Evolutionary conservation across 2,329 filamentous ascomycete species (phyloP), one percentile per base, ranked within the genome.

Genomic region (Thermoascus crustaceus): DNA sequence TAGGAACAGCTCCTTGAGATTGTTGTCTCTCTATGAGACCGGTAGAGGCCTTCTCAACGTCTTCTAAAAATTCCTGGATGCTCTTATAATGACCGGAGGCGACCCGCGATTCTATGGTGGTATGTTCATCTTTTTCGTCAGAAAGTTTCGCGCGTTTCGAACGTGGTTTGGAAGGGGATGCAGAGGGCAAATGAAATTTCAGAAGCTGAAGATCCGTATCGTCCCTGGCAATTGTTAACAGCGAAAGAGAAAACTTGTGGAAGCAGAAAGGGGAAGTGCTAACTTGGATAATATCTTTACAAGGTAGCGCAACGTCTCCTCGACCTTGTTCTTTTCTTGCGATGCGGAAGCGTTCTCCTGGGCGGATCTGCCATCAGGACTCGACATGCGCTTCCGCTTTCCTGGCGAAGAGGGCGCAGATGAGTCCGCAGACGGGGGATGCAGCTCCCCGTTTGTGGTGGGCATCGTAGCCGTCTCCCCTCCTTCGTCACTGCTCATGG

Each of bases 131-230:
- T 34, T 52, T 53, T 29, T 60, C 52, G 9, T 49, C 55, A 7
- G 58, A 56, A 20, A 62, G 48, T 44, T 65, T 66, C 30, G 61
- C 55, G 44, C 63, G 60, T 45, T 68, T 68, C 20, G 54, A 53
- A 20, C 61, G 60, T 25, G 62, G 64, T 45, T 64, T 64, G 22
- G 55, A 43, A 4, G 52, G 47, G 11, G 59, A 54, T 16, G 45
- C 34, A 8, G 50, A 43, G 11, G 58, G 53, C 27, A 67, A 46
- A 25, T 62, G 58, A 34, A 54, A 59, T 33, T 59, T 60, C 9
- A 68, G 52, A 32, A 67, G 52, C 19, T 60, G 57, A n/a, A 66
- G 56, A 30, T 63, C 61, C n/a, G 58, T 50, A 43, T 67, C 63
- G 43, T 63, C 57, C 38, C 64, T 68, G 38, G 8, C 33, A 39